A percentile compares a stretch with the other conserved stretches of the same genome.
Evolutionary conservation across 352 stramenopile genomes (phyloP).

Genomic region (Phytophthora kernoviae): DNA sequence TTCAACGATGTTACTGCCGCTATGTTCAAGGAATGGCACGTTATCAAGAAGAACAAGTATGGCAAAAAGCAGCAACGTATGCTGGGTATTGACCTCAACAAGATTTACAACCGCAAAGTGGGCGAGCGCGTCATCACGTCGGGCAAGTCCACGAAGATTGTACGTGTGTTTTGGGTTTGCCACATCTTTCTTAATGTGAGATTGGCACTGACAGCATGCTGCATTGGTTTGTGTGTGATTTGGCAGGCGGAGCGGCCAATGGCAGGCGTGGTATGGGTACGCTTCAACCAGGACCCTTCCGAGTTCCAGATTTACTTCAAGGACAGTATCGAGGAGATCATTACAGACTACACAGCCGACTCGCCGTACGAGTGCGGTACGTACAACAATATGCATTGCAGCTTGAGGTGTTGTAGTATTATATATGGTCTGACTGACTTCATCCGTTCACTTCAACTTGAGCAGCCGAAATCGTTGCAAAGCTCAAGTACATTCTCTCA

Average conservation of each 20-base stretch:
- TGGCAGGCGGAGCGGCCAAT: constrained; percentile 82
- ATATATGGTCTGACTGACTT: constrained; percentile 11
- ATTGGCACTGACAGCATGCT: neutral
- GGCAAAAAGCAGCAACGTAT: constrained; percentile 90
- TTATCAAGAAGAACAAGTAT: constrained; percentile 93
- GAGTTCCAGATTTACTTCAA: constrained; percentile 92
- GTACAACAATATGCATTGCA: constrained; percentile 15
- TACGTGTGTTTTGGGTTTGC: constrained; percentile 41
- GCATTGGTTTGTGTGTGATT: constrained; percentile 3
- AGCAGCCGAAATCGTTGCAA: constrained; percentile 87
- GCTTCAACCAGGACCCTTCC: constrained; percentile 84
- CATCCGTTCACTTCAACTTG: constrained; percentile 11
- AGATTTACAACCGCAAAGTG: constrained; percentile 91
- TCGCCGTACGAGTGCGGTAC: constrained; percentile 90
- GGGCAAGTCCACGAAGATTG: constrained; percentile 88
- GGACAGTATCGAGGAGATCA: constrained; percentile 87
- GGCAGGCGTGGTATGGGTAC: constrained; percentile 85
- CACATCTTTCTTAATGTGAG: constrained; percentile 8
- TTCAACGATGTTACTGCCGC: constrained; percentile 90
- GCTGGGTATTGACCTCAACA: constrained; percentile 89
- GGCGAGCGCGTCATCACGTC: constrained; percentile 90
- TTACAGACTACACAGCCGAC: constrained; percentile 89
- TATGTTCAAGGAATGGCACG: constrained; percentile 92
- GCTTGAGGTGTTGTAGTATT: neutral
- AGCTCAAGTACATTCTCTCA: constrained; percentile 91